A percentile compares a stretch with the other conserved stretches of the same genome.
phyloP scores from a whole-genome alignment of 106 monocot genomes.

The Ottelia alismoides region DNA sequence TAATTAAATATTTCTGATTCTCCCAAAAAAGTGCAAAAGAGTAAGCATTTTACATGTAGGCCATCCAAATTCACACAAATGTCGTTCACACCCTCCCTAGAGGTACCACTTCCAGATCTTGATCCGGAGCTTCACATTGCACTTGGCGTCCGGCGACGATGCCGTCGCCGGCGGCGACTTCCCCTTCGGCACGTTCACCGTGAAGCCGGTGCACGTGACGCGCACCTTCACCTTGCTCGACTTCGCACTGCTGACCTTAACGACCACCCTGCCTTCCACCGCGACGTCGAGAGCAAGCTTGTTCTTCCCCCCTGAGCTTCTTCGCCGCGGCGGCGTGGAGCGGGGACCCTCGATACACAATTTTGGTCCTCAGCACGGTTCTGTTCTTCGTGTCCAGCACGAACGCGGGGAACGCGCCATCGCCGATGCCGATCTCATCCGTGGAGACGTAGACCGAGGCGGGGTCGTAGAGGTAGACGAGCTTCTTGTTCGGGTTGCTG shows the following conservation, averaged over 20 bases:
- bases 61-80: too few species aligned
- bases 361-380: slow-evolving; percentile 21
- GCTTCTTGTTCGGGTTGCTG: slow-evolving; percentile 49
- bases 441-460: slow-evolving; percentile 20
- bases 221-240: slow-evolving; percentile 37
- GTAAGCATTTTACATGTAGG: too few species aligned
- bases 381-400: slow-evolving; percentile 21
- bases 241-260: slow-evolving; percentile 35
- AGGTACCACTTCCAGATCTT: slow-evolving; percentile 87
- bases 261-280: slow-evolving; percentile 55
- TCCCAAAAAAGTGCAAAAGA: too few species aligned
- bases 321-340: slow-evolving; percentile 19
- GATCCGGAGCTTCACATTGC: slow-evolving; percentile 45
- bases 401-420: slow-evolving; percentile 27
- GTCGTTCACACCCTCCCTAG: too few species aligned
- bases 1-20: too few species aligned
- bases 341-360: slow-evolving; percentile 8
- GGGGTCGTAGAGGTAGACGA: slow-evolving; percentile 38
- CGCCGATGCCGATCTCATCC: slow-evolving; percentile 13
- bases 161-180: slow-evolving; percentile 9
- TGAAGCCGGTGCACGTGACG: slow-evolving; percentile 38
- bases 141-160: slow-evolving; percentile 23
- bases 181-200: slow-evolving; percentile 33
- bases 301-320: slow-evolving; percentile 36
- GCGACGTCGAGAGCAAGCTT: slow-evolving; percentile 23